These are phyloP conservation scores for Ascosphaera pollenicola DNA, from an alignment of 2,329 filamentous ascomycete species.

Conservation along the genomic window DNA sequence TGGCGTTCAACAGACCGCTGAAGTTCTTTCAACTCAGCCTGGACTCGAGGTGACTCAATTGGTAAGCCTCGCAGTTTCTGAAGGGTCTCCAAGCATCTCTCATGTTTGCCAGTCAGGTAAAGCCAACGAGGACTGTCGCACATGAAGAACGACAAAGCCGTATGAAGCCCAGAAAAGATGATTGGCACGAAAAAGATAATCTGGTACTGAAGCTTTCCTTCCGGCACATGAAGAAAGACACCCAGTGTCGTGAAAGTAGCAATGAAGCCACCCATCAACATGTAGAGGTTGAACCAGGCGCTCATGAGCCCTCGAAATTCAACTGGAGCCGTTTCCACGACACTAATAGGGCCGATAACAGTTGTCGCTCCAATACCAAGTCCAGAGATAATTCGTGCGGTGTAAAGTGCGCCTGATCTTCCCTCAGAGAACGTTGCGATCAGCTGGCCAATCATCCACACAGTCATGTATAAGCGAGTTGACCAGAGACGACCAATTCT, in stretches of 20 bases:
- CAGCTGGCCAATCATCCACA: conserved; percentile 9
- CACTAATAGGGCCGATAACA: conserved; percentile 17
- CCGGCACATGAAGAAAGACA: conserved; percentile 11
- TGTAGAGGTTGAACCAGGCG: conserved; percentile 17
- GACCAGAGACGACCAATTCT: conserved; percentile 20
- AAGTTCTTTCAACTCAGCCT: conserved; percentile 11
- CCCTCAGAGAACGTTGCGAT: conserved; percentile 6
- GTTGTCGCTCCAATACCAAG: conserved; percentile 19
- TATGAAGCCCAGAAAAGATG: conserved; percentile 11
- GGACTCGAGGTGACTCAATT: conserved; percentile 10
- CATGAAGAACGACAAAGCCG: conserved; percentile 12
- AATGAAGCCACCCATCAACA: conserved; percentile 14
- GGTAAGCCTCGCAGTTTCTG: conserved; percentile 13
- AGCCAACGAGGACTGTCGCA: conserved; percentile 17
- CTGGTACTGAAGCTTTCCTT: conserved; percentile 13
- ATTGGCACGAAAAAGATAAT: conserved; percentile 12
- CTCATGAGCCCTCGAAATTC: conserved; percentile 19
- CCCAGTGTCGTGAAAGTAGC: conserved; percentile 17
- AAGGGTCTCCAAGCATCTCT: conserved; percentile 11
- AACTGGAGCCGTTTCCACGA: conserved; percentile 20
- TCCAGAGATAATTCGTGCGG: conserved; percentile 16
- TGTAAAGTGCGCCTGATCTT: conserved; percentile 12
- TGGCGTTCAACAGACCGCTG: conserved; percentile 7
- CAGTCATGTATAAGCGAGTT: conserved; percentile 15
- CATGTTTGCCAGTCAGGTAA: conserved; percentile 9